These are phyloP conservation scores for Alternaria hordeiaustralica DNA, from an alignment of 2,329 filamentous ascomycete species.

Conservation along the genomic window DNA sequence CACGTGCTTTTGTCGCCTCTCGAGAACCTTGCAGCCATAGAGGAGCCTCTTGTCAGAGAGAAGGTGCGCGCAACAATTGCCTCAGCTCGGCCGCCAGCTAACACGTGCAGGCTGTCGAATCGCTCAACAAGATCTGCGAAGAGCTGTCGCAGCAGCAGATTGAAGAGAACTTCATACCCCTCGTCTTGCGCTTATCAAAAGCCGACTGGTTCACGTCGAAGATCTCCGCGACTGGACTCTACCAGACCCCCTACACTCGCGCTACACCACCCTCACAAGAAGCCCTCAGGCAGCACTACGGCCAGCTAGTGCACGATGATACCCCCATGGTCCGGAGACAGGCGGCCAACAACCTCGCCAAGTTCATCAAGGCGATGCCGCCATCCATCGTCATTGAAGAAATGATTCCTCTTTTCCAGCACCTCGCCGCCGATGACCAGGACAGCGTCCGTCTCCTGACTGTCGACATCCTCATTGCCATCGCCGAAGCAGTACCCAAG, in stretches of 20 bases:
- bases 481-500: conserved; percentile 96
- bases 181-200: conserved; percentile 94
- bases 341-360: conserved; percentile 93
- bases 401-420: conserved; percentile 99
- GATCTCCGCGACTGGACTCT: conserved; percentile 95
- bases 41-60: conserved; percentile 95
- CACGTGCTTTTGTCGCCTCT: conserved; percentile 96
- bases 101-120: conserved; percentile 83
- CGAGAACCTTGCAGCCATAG: conserved; percentile 97
- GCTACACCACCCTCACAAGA: conserved; percentile 88
- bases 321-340: conserved; percentile 99
- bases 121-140: conserved; percentile 97
- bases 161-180: conserved; percentile 95
- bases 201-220: conserved; percentile 99
- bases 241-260: conserved; percentile 91
- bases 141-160: conserved; percentile 90
- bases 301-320: conserved; percentile 93
- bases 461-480: conserved; percentile 93
- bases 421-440: conserved; percentile 94
- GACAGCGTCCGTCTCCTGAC: conserved; percentile 96
- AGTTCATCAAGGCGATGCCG: conserved; percentile 97
- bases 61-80: conserved; percentile 68
- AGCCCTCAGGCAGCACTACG: conserved; percentile 88
- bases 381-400: conserved; percentile 91
- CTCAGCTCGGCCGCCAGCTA: conserved; percentile 26